Percentiles rank a stretch among this genome's conserved stretches.
Evolutionary conservation across 78 protist genomes (phyloP).

Genomic region (Emiliania huxleyi): DNA sequence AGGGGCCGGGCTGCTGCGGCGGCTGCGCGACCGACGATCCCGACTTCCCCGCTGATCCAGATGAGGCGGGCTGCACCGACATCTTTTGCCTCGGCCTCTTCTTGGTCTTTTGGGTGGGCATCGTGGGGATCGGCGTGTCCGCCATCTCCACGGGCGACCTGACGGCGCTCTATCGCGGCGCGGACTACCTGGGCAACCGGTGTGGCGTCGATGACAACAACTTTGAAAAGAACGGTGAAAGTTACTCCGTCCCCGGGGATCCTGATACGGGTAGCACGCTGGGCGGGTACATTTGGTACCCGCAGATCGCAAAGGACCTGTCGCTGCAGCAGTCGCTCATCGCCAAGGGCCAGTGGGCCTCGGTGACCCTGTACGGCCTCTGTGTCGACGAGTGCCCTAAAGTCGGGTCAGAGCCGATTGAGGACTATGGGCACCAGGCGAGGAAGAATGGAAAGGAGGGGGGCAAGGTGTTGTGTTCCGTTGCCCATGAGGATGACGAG

Average conservation of each 20-base stretch:
- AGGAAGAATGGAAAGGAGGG: too few species aligned
- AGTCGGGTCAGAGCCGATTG: too few species aligned
- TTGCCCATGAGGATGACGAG: too few species aligned
- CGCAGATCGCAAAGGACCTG: neutral
- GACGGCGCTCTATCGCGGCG: neutral
- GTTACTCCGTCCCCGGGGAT: too few species aligned
- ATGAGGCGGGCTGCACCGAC: constrained; percentile 50
- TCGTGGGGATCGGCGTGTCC: constrained; percentile 54
- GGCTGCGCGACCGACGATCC: too few species aligned
- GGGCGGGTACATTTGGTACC: too few species aligned
- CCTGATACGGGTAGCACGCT: too few species aligned
- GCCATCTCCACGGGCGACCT: constrained; percentile 69
- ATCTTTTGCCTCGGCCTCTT: constrained; percentile 71
- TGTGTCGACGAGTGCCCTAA: neutral
- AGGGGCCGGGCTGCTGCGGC: too few species aligned
- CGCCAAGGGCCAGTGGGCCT: neutral
- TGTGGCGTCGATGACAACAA: neutral
- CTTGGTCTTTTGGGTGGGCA: constrained; percentile 77
- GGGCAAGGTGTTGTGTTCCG: too few species aligned
- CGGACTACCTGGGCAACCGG: constrained; percentile 8
- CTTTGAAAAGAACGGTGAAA: too few species aligned
- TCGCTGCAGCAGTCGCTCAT: neutral
- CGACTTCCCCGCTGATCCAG: neutral
- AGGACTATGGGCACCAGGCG: too few species aligned
- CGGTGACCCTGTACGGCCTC: neutral